Evolutionary conservation across 192 early-diverging fungal species (phyloP).

Genomic region (Dissophora globulifera): DNA sequence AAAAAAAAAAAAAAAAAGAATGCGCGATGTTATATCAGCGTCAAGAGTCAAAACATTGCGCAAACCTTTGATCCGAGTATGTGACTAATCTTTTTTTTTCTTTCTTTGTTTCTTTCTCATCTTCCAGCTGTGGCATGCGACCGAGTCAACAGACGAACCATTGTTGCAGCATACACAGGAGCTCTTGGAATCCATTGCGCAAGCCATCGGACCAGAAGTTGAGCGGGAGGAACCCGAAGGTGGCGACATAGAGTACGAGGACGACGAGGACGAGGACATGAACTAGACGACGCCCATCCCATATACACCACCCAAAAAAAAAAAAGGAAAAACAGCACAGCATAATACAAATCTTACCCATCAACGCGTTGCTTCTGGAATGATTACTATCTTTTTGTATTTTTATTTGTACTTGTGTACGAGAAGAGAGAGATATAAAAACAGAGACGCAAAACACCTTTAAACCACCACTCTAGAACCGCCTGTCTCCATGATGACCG

Average conservation of each 20-base stretch:
- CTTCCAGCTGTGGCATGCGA: conserved; percentile 67
- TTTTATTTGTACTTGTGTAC: conserved; percentile 4
- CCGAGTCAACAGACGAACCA: conserved; percentile 74
- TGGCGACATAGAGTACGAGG: conserved; percentile 54
- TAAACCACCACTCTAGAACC: conserved; percentile 10
- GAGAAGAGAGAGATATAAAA: conserved; percentile 8
- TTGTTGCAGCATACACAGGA: conserved; percentile 77
- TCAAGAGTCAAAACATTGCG: too few relatives aligned
- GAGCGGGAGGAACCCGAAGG: conserved; percentile 62
- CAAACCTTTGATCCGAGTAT: conserved; percentile 23
- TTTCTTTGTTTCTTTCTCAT: conserved; percentile 14
- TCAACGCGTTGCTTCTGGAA: not conserved
- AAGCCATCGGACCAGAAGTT: conserved; percentile 62
- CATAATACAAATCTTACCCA: not conserved
- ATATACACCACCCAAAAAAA: conserved; percentile 6
- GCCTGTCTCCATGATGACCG: conserved; percentile 34
- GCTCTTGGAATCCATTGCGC: conserved; percentile 69
- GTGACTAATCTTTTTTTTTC: conserved; percentile 11
- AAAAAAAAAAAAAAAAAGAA: too few relatives aligned
- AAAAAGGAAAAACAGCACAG: conserved; percentile 1
- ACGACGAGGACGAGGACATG: conserved; percentile 68
- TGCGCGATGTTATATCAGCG: conserved; percentile 74
- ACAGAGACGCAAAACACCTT: not conserved
- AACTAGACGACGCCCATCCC: conserved; percentile 22
- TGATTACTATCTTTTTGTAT: not conserved